Evolutionary conservation across 2,329 filamentous ascomycete species (phyloP), one percentile per base, ranked within the genome.

Genomic region (Phaeoacremonium minimum): DNA sequence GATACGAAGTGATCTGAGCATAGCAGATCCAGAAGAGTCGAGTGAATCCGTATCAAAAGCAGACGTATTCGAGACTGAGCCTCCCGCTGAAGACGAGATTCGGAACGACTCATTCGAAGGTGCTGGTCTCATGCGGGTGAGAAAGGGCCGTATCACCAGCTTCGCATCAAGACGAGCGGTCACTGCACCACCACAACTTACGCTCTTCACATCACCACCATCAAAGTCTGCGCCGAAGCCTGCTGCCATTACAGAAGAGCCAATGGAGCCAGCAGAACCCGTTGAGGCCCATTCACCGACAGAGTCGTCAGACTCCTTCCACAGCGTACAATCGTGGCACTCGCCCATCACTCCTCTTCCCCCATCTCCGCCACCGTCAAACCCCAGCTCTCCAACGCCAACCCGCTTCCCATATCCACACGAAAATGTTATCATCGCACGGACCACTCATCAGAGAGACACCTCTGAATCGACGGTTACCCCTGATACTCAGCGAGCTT

Each of bases 281-380:
- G 9, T 40, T 5, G 39, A 30, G 18, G 38, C 46, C 4, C 37
- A 55, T n/a, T 74, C 73, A 8, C 66, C 71, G 5, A 62, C 64
- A 18, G 63, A 53, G 22, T 67, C 67, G 12, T 55, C 66, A 13
- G 73, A 75, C 35, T 77, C 75, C 1, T 77, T 79, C 43, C 71
- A 75, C 47, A 75, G 67, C 38, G 60, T 67, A 5, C 62, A 73
- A 41, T 73, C 73, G 7, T 75, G 71, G 71, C 63, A 70, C 43
- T 69, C 71, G 15, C 60, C 65, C 8, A 51, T 62, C 26, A 59
- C 60, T 5, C 57, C 66, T 17, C 53, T 67, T 4, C 66, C 67
- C 15, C 65, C 63, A 6, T 73, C 71, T 4, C 65, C 69, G 14
- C 61, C 66, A 3, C 51, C 59, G 13, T 66, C 67, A 5, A 61